Evolutionary conservation across 202 grass and related monocot species (phyloP).

Genomic region (Panicum hallii): DNA sequence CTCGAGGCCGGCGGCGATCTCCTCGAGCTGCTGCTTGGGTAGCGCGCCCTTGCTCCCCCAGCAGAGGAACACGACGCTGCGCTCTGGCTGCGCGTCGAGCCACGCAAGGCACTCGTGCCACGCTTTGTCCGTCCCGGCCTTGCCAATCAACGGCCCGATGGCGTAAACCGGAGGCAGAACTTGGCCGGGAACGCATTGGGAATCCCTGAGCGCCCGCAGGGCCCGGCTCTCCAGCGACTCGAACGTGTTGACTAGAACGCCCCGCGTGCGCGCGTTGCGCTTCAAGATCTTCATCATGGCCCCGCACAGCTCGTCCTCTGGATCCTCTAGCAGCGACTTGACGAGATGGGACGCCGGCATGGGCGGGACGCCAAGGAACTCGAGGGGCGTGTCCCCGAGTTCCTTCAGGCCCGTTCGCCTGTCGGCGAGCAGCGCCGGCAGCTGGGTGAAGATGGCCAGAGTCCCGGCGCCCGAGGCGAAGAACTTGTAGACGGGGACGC

Average conservation of each 20-base stretch:
- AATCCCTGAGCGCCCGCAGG: conserved; percentile 19
- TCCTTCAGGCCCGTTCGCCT: conserved; percentile 40
- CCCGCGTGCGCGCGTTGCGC: conserved; percentile 29
- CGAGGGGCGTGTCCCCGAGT: conserved; percentile 42
- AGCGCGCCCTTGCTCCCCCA: conserved; percentile 44
- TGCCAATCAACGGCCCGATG: conserved; percentile 36
- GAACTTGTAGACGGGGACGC: conserved; percentile 55
- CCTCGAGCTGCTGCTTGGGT: conserved; percentile 16
- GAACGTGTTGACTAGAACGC: conserved; percentile 65
- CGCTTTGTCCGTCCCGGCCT: background rate
- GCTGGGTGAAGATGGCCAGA: conserved; percentile 28
- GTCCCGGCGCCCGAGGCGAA: conserved; percentile 43
- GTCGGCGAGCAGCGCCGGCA: conserved; percentile 16
- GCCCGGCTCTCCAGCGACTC: conserved; percentile 52
- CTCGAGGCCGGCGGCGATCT: conserved; percentile 41
- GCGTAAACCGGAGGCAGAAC: conserved; percentile 23
- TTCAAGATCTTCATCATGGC: background rate
- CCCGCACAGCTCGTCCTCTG: conserved; percentile 41
- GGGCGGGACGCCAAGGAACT: conserved; percentile 51
- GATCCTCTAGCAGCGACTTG: conserved; percentile 19
- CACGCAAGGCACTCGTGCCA: conserved; percentile 43
- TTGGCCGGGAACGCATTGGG: conserved; percentile 29
- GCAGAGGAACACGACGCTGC: conserved; percentile 56
- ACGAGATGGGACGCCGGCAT: conserved; percentile 55
- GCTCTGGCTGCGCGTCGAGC: conserved; percentile 44